Evolutionary conservation across 306 rosid genomes (phyloP).

Genomic region (Boehmeria nivea): DNA sequence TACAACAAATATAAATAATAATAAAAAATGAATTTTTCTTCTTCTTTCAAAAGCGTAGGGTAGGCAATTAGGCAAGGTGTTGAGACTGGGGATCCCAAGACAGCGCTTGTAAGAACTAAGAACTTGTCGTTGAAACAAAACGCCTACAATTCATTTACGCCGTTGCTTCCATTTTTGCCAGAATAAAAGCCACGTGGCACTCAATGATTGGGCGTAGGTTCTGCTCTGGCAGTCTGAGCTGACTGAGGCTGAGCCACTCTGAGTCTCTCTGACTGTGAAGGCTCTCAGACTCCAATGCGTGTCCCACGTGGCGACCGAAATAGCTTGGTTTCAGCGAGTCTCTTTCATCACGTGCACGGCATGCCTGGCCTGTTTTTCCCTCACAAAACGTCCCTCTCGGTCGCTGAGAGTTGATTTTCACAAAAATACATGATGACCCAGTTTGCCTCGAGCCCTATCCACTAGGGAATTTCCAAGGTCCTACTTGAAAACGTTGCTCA

Average conservation of each 20-base stretch:
- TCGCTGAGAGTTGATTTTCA: not conserved
- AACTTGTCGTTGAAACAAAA: constrained; percentile 13
- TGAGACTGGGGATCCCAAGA: constrained; percentile 28
- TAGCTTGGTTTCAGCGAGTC: not conserved
- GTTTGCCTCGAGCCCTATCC: not conserved
- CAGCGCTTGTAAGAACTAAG: constrained; percentile 17
- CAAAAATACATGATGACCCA: too few species aligned
- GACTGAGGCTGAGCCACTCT: too few species aligned
- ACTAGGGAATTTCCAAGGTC: not conserved
- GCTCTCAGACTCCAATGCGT: not conserved
- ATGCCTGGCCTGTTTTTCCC: not conserved
- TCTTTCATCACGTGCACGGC: constrained; percentile 32
- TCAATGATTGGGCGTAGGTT: not conserved
- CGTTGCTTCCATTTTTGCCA: constrained; percentile 9
- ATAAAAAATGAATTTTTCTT: too few species aligned
- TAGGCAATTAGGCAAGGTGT: not conserved
- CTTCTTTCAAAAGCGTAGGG: not conserved
- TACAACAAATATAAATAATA: too few species aligned
- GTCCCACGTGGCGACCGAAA: constrained; percentile 7
- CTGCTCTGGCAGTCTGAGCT: not conserved
- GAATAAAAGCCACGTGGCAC: not conserved
- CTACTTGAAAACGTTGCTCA: constrained; percentile 7
- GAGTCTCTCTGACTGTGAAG: not conserved
- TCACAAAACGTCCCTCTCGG: not conserved
- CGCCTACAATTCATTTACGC: not conserved